Evolutionary conservation across 352 stramenopile species (phyloP).

Genomic region (Globisporangium okanoganense): DNA sequence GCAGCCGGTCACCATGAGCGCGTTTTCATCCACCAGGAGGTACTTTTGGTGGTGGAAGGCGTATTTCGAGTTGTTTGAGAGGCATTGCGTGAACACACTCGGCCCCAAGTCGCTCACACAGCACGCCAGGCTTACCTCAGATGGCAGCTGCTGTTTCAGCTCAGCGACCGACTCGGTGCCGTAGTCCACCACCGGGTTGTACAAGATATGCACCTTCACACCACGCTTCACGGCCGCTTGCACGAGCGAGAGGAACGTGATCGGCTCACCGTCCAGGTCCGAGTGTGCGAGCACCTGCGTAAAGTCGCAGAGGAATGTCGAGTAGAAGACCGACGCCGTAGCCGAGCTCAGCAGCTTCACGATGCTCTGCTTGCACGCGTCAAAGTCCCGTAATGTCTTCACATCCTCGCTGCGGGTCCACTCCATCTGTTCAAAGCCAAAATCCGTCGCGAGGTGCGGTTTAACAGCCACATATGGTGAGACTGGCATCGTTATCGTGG

Average conservation of each 20-base stretch:
- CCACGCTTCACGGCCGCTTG: conserved; percentile 51
- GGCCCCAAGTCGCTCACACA: conserved; percentile 68
- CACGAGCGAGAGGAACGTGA: conserved; percentile 63
- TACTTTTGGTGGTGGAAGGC: conserved; percentile 86
- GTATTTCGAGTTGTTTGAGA: conserved; percentile 82
- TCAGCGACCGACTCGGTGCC: conserved; percentile 53
- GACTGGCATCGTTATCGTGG: not conserved
- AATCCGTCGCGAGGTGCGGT: conserved; percentile 30
- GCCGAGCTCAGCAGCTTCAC: conserved; percentile 53
- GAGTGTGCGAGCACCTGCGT: conserved; percentile 40
- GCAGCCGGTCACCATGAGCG: conserved; percentile 73
- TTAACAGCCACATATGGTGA: not conserved
- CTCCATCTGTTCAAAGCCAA: conserved; percentile 61
- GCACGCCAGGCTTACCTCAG: conserved; percentile 47
- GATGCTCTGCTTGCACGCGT: conserved; percentile 59
- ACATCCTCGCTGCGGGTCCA: conserved; percentile 40
- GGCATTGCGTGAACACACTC: conserved; percentile 27
- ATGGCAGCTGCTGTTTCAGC: conserved; percentile 40
- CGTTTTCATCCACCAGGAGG: conserved; percentile 54
- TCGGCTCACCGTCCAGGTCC: conserved; percentile 19
- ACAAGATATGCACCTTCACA: conserved; percentile 65
- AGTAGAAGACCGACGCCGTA: conserved; percentile 66
- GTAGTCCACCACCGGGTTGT: conserved; percentile 74
- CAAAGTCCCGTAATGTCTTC: conserved; percentile 49
- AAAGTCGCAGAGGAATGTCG: conserved; percentile 80